Base-by-base conservation (phyloP, 2,329 filamentous ascomycete genomes). In the Colletotrichum gloeosporioides region DNA sequence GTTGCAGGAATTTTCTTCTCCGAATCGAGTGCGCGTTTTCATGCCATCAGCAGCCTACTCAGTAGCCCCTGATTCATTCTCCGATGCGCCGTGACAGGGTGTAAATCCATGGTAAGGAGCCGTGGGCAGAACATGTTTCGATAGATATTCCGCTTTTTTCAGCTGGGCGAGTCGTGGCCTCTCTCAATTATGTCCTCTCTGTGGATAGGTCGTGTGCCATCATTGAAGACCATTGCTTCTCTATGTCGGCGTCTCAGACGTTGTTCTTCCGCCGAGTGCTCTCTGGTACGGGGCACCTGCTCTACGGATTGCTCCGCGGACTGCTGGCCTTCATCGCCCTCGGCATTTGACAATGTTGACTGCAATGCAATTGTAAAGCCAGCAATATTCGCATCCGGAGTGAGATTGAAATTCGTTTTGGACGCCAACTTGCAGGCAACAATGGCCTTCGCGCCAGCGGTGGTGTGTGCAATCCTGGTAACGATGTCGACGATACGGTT, bases 151-250 rank as follows among this genome's bases (percentile, higher is more conserved):
- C 6, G 18, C 8, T 36, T 25, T 9, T 15, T 31, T 78, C 69
- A 84, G 27, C 79, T 83, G 72, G 86, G 82, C 55, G 86, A 87
- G 63, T 86, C 86, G 62, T 89, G 86, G 49, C 89, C 89, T 77
- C 91, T 87, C 83, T 97, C 93, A 69, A 96, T 95, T 44, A 98
- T 98, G 82, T 98, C 95, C 61, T 92, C 92, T 78, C 92, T 91
- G 6, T 91, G 92, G 61, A 98, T 84, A 2, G 95, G 94, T 36
- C 93, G 90, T 27, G 92, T 95, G n/a, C 95, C 95, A 81, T 98
- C 95, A 80, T 96, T 96, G 73, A 98, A 87, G 25, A 98, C 96
- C 91, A 98, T 96, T 6, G 95, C 96, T 86, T 98, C 95, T 79
- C 96, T 90, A 81, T 96, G 91, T 66, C 95, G 90, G 78, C 96